Conservation (phyloP, 306 rosid species). For the Prunus salicina region DNA sequence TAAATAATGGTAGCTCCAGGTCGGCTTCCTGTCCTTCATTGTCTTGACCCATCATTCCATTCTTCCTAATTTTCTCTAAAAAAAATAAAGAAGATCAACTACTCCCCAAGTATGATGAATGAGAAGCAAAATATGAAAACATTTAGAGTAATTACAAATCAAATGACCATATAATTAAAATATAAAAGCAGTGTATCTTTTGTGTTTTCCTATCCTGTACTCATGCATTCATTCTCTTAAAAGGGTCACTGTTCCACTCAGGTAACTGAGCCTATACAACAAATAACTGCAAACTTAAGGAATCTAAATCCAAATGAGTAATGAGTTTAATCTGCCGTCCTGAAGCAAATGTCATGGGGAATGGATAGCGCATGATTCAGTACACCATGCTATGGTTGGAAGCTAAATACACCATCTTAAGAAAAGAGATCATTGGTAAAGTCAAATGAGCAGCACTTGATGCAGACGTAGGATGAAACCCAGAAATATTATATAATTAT, state of each 20-base stretch:
- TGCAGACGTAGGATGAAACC: not conserved
- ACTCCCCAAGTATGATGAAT: not conserved
- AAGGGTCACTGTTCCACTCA: not conserved
- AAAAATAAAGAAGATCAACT: not conserved
- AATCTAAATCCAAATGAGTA: no score
- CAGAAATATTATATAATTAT: no score
- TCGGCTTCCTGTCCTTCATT: constrained; percentile 14
- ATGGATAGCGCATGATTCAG: not conserved
- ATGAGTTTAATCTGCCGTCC: not conserved
- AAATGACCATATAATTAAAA: not conserved
- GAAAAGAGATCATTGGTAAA: not conserved
- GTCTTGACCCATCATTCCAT: not conserved
- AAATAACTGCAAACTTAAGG: not conserved
- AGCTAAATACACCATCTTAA: not conserved
- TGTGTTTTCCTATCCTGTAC: not conserved
- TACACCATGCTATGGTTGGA: not conserved
- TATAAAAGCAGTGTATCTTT: not conserved
- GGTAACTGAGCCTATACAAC: not conserved
- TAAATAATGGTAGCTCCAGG: constrained; percentile 37
- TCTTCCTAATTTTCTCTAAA: not conserved
- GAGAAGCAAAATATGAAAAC: not conserved
- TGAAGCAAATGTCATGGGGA: not conserved
- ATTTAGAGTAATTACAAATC: not conserved
- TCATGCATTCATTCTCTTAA: not conserved
- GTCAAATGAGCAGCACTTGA: not conserved